Conservation (phyloP, 2,329 filamentous ascomycete genomes). For the Aspergillus pseudotamarii region DNA sequence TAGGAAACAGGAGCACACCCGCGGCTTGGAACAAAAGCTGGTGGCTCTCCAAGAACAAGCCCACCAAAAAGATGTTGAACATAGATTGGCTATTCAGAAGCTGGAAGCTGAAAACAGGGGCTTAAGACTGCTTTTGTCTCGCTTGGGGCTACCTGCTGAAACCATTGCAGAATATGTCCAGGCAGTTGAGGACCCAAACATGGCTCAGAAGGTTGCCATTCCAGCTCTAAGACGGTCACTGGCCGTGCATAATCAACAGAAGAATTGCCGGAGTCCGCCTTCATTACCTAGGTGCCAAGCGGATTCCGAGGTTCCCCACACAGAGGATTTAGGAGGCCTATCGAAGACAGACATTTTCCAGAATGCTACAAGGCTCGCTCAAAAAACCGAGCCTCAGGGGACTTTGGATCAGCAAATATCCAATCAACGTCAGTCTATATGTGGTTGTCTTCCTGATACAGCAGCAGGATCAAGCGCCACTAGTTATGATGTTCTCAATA, state of each 20-base stretch:
- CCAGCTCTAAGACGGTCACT: constrained; percentile 29
- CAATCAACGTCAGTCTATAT: constrained; percentile 20
- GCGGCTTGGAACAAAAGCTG: constrained; percentile 39
- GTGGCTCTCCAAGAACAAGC: constrained; percentile 29
- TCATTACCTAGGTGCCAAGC: background rate
- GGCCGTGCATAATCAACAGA: background rate
- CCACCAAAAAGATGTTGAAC: constrained; percentile 35
- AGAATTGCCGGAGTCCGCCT: background rate
- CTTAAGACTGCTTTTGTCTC: constrained; percentile 29
- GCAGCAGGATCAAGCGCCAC: constrained; percentile 19
- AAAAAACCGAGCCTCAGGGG: background rate
- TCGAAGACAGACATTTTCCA: background rate
- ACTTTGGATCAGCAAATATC: background rate
- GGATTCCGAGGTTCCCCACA: background rate
- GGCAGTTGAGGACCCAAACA: constrained; percentile 19
- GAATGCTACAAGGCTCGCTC: background rate
- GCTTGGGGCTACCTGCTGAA: constrained; percentile 26
- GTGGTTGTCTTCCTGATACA: constrained; percentile 27
- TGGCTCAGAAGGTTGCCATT: constrained; percentile 38
- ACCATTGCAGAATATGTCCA: constrained; percentile 33
- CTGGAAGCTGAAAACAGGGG: constrained; percentile 38
- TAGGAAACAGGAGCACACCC: constrained; percentile 38
- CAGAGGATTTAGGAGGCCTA: background rate
- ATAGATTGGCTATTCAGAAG: constrained; percentile 37
- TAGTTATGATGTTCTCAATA: constrained; percentile 33